phyloP scores from a whole-genome alignment of 2,329 filamentous ascomycete species.

The Diplodia mutila region DNA sequence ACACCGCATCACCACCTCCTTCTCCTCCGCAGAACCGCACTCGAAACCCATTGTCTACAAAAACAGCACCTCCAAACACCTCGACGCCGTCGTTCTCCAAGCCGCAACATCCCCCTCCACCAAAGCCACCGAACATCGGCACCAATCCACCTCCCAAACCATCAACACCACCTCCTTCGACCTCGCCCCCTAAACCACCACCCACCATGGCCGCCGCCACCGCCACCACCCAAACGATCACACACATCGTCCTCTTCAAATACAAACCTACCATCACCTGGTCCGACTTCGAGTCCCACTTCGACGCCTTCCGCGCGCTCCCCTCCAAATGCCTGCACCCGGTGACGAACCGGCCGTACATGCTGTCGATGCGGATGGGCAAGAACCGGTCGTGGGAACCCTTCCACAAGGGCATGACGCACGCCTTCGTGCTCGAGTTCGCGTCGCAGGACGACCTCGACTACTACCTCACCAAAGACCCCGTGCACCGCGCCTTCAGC shows the following conservation, averaged over 20 bases:
- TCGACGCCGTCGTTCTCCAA: too few relatives aligned
- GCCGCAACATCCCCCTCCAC: background rate
- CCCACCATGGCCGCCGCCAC: slow-evolving; percentile 54
- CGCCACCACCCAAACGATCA: slow-evolving; percentile 41
- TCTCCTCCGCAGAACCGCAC: background rate
- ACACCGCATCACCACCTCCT: background rate
- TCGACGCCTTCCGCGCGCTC: slow-evolving; percentile 54
- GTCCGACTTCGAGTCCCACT: slow-evolving; percentile 56
- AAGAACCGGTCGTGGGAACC: slow-evolving; percentile 59
- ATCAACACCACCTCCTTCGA: background rate
- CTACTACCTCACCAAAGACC: slow-evolving; percentile 70
- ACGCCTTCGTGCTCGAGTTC: slow-evolving; percentile 73
- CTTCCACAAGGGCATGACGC: slow-evolving; percentile 61
- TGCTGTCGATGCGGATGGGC: slow-evolving; percentile 45
- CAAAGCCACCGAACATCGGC: too few relatives aligned
- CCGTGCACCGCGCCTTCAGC: slow-evolving; percentile 64
- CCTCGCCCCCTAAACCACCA: background rate
- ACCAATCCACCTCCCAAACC: background rate
- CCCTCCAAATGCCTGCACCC: slow-evolving; percentile 62
- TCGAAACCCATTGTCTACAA: background rate
- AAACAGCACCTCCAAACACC: background rate
- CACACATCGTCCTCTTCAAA: slow-evolving; percentile 70
- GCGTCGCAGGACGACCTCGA: slow-evolving; percentile 65
- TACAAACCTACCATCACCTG: slow-evolving; percentile 59
- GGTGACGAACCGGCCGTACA: slow-evolving; percentile 61